A percentile compares a stretch with the other conserved stretches of the same genome.
Conservation (phyloP, 2,329 filamentous ascomycete species). For the Fusarium pininemorale region DNA sequence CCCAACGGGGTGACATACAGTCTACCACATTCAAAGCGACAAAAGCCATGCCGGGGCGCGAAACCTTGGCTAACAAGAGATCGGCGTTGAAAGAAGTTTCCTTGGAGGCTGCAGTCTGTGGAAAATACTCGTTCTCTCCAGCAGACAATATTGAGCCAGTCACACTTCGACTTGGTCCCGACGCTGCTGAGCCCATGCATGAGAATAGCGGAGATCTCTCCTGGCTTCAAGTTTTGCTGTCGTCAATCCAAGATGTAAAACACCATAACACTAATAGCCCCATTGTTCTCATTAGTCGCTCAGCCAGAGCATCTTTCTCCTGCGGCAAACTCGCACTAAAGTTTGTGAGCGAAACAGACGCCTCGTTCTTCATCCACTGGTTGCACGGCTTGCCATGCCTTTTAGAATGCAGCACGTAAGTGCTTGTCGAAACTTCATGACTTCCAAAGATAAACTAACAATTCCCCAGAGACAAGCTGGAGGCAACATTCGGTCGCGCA, state of each 20-base stretch:
- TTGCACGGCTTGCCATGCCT: background rate
- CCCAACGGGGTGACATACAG: conserved; percentile 43
- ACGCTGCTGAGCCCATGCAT: background rate
- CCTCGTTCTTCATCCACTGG: conserved; percentile 28
- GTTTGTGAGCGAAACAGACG: conserved; percentile 19
- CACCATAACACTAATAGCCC: conserved; percentile 27
- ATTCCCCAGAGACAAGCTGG: conserved; percentile 16
- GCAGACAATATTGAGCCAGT: background rate
- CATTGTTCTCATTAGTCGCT: conserved; percentile 38
- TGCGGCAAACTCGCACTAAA: conserved; percentile 32
- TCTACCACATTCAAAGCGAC: conserved; percentile 30
- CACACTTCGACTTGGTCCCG: conserved; percentile 7
- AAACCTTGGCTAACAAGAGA: background rate
- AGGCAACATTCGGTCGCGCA: conserved; percentile 3
- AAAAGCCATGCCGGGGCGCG: background rate
- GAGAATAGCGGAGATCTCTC: background rate
- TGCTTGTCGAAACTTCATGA: background rate
- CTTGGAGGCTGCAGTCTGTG: conserved; percentile 40
- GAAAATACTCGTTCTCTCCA: conserved; percentile 8
- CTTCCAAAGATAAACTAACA: conserved; percentile 3
- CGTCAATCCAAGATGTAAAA: conserved; percentile 17
- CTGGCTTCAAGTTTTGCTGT: conserved; percentile 37
- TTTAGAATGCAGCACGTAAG: conserved; percentile 19
- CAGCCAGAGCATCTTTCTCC: conserved; percentile 1
- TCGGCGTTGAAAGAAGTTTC: background rate